Conservation (phyloP, 2,329 filamentous ascomycete species). For the Chaetomium globosum region DNA sequence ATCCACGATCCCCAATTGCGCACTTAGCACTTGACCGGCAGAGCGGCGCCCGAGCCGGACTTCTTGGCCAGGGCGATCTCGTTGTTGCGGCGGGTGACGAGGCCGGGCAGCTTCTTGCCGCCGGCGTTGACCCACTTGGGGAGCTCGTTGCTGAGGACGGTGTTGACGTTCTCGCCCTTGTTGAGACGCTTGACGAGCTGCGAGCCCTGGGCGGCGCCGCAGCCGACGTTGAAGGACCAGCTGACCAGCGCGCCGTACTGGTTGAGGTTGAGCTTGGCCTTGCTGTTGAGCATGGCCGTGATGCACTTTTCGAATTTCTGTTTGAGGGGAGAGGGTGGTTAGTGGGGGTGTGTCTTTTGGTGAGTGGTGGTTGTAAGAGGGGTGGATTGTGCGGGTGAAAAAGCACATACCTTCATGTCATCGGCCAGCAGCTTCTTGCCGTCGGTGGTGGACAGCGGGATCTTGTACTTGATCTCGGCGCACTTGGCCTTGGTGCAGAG, state of each 20-base stretch:
- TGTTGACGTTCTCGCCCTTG: constrained; percentile 47
- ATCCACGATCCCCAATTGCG: neutral
- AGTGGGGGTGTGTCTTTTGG: neutral
- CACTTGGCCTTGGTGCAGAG: constrained; percentile 48
- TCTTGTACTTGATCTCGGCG: constrained; percentile 49
- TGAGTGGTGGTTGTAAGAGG: too few species aligned
- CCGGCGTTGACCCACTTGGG: constrained; percentile 52
- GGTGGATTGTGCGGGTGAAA: neutral
- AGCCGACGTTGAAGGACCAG: constrained; percentile 56
- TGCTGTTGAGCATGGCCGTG: constrained; percentile 41
- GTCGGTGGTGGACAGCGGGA: constrained; percentile 48
- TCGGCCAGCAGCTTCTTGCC: constrained; percentile 47
- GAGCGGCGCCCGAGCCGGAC: constrained; percentile 19
- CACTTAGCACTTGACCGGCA: constrained; percentile 31
- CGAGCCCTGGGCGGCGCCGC: constrained; percentile 46
- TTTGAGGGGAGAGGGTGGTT: neutral
- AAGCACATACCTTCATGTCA: constrained; percentile 41
- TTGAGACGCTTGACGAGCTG: constrained; percentile 50
- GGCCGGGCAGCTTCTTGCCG: constrained; percentile 46
- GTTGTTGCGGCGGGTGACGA: constrained; percentile 48
- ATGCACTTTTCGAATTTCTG: constrained; percentile 45
- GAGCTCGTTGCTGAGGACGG: constrained; percentile 49
- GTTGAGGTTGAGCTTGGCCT: constrained; percentile 51
- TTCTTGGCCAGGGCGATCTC: constrained; percentile 46
- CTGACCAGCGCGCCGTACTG: constrained; percentile 56